Conservation (phyloP, 2,329 filamentous ascomycete species). For the Fusarium transvaalense region DNA sequence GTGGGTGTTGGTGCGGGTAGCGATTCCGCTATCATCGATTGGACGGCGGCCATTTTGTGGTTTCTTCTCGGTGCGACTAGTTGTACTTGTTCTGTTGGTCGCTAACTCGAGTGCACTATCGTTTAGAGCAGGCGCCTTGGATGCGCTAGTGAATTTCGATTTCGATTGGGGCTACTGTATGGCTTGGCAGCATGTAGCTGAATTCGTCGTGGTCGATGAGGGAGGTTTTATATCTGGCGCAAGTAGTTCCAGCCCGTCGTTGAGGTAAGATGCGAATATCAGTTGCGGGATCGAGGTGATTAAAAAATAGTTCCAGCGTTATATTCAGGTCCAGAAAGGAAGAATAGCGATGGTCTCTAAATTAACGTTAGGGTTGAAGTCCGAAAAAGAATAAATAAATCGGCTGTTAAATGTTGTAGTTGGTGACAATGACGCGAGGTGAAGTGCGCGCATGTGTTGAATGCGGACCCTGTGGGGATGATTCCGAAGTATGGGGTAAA, state of each 20-base stretch:
- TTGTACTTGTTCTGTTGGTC: conserved; percentile 14
- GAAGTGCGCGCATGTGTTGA: conserved; percentile 14
- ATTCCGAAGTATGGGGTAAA: conserved; percentile 47
- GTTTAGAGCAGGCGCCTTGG: conserved; percentile 16
- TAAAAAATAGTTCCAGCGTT: not conserved
- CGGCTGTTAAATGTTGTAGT: conserved; percentile 21
- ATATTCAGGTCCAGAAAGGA: not conserved
- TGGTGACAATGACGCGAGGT: conserved; percentile 20
- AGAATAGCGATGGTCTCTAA: conserved; percentile 2
- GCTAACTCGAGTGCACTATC: conserved; percentile 30
- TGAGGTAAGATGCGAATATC: not conserved
- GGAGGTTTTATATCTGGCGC: conserved; percentile 15
- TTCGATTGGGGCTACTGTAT: not conserved
- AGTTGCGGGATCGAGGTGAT: not conserved
- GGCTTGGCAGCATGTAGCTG: conserved; percentile 8
- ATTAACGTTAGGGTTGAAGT: conserved; percentile 16
- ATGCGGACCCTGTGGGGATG: conserved; percentile 47
- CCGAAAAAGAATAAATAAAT: conserved; percentile 5
- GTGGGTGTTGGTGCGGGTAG: conserved; percentile 48
- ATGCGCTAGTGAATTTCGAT: conserved; percentile 10
- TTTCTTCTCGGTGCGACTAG: conserved; percentile 1
- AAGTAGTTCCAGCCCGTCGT: not conserved
- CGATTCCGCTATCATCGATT: conserved; percentile 54
- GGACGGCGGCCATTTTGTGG: conserved; percentile 55
- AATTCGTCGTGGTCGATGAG: conserved; percentile 1